Conservation (phyloP, 768 basidiomycete species). For the Russula compacta region DNA sequence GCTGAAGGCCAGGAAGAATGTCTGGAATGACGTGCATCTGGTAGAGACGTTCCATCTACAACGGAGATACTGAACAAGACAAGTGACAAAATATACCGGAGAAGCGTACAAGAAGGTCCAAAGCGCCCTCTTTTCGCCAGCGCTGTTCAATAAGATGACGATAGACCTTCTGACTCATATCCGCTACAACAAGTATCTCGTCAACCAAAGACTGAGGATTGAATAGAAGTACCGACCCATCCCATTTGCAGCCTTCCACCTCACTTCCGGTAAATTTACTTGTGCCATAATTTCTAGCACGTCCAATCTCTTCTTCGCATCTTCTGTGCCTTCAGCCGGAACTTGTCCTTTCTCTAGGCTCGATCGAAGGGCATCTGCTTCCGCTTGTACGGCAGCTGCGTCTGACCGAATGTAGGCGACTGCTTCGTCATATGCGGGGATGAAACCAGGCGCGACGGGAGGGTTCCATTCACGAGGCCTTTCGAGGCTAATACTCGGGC, state of each 20-base stretch:
- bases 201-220: background rate
- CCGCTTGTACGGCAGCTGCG: slow-evolving; percentile 38
- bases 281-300: slow-evolving; percentile 73
- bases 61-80: background rate
- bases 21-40: slow-evolving; percentile 92
- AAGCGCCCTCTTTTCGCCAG: slow-evolving; percentile 77
- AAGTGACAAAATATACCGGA: background rate
- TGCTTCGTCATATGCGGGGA: slow-evolving; percentile 82
- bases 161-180: slow-evolving; percentile 60
- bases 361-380: slow-evolving; percentile 33
- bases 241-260: slow-evolving; percentile 74
- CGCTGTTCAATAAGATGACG: slow-evolving; percentile 74
- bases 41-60: slow-evolving; percentile 84
- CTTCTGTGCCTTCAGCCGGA: slow-evolving; percentile 19
- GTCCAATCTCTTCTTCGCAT: slow-evolving; percentile 34
- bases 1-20: slow-evolving; percentile 60
- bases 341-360: slow-evolving; percentile 18
- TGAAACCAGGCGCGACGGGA: slow-evolving; percentile 49
- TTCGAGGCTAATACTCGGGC: slow-evolving; percentile 44
- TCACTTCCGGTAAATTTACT: slow-evolving; percentile 72
- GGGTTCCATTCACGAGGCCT: slow-evolving; percentile 55
- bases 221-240: slow-evolving; percentile 44
- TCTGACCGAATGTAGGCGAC: slow-evolving; percentile 61
- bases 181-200: slow-evolving; percentile 32
- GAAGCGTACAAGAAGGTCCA: slow-evolving; percentile 68